phyloP scores from a whole-genome alignment of 305 asterid species.

The Lippia alba region DNA sequence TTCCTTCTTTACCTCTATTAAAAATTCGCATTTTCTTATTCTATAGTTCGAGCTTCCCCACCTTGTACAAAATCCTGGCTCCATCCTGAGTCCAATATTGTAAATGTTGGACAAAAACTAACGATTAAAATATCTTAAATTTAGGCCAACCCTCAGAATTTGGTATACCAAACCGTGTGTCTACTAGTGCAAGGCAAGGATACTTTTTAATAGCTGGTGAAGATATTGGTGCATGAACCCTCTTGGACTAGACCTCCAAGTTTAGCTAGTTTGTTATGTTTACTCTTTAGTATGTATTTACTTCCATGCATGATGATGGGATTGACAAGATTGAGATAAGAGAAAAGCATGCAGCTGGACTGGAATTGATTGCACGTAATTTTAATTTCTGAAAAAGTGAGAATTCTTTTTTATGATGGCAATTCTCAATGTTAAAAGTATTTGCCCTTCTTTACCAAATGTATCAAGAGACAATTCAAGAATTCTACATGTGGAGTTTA shows the following conservation, averaged over 20 bases:
- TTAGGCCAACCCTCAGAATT: slow-evolving; percentile 30
- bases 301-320: background rate
- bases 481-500: no score
- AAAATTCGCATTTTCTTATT: no score
- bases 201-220: background rate
- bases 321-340: slow-evolving; percentile 6
- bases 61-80: no score
- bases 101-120: background rate
- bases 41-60: no score
- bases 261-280: slow-evolving; percentile 4
- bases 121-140: no score
- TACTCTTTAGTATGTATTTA: background rate
- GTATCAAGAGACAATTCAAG: no score
- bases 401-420: no score
- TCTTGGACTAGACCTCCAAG: background rate
- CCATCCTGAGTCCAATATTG: background rate
- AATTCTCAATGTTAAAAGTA: no score
- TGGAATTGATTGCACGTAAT: background rate
- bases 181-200: background rate
- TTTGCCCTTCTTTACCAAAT: no score
- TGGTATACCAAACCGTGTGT: slow-evolving; percentile 38
- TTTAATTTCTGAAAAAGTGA: no score
- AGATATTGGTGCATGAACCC: background rate
- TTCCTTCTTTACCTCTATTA: no score
- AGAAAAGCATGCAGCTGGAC: background rate